These are phyloP conservation scores for Trichoderma simmonsii DNA, from an alignment of 2,329 filamentous ascomycete species.

Conservation along the genomic window DNA sequence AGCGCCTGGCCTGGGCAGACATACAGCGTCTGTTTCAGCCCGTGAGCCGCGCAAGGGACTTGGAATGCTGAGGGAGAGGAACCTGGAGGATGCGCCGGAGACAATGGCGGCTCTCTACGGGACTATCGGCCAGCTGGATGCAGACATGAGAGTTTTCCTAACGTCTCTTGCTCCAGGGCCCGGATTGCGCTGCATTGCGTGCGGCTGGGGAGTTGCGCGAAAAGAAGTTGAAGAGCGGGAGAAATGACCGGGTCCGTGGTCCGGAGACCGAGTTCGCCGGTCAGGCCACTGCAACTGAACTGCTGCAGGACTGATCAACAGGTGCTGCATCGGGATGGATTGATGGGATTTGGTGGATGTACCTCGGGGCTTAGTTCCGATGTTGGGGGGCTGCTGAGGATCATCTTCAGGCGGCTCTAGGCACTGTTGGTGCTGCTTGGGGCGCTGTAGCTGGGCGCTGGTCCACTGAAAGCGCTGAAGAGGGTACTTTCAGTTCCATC, in stretches of 20 bases:
- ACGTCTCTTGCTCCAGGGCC: neutral
- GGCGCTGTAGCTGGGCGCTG: neutral
- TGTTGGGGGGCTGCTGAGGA: neutral
- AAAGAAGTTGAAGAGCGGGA: neutral
- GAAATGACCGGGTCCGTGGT: conserved; percentile 6
- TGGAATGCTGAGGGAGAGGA: neutral
- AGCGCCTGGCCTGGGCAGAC: conserved; percentile 26
- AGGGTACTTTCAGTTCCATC: neutral
- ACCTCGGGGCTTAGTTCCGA: neutral
- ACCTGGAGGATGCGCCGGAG: neutral
- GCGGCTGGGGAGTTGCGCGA: neutral
- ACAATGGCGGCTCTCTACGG: neutral
- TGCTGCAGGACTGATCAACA: neutral
- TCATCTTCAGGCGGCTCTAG: neutral
- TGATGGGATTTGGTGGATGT: neutral
- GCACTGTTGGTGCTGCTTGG: neutral
- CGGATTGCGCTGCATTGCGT: neutral
- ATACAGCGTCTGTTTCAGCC: conserved; percentile 14
- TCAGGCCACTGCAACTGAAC: conserved; percentile 5
- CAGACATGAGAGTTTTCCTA: neutral
- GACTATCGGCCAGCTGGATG: neutral
- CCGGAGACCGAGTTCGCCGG: conserved; percentile 17
- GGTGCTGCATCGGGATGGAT: neutral
- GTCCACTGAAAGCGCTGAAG: neutral
- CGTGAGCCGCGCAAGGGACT: neutral